Evolutionary conservation across 768 basidiomycete genomes (phyloP), one percentile per base, ranked within the genome.

Genomic region (Panaeolus papilionaceus): DNA sequence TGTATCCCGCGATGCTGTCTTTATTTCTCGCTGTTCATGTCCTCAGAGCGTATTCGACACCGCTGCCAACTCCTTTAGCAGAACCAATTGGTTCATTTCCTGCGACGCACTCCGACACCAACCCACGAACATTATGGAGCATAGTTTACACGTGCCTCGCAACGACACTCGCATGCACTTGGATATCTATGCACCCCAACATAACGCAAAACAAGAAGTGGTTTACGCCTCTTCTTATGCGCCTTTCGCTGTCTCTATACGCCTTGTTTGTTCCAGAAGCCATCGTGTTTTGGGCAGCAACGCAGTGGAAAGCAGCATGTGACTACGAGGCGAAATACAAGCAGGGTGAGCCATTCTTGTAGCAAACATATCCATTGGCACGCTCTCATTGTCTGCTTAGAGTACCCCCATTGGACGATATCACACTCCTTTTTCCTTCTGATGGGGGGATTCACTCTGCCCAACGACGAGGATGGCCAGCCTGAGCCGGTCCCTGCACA

Each of bases 231-330:
- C 49, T 51, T 10, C 49, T 49, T 2, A 65, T 38, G 39, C 44
- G 49, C 26, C 23, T 67, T n/a, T 20, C 45, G 28, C n/a, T 67
- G 12, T 67, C 61, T 11, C 49, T 73, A 16, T 68, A 61, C 45
- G 68, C 72, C 4, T 33, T 77, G 4, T 49, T 75, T 10, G 67
- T 69, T 2, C 76, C 76, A n/a, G 76, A 77, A 51, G 38, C 73
- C n/a, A 62, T 75, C 5, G 42, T 75, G 20, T 42, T 65, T 9
- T 77, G 73, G 70, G 76, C 75, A 8, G 64, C 71, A 38, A 49
- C 58, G 18, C 73, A 77, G 40, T 76, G 65, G 64, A 16, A 23
- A n/a, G 65, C 65, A 38, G 65, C 65, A 0, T 12, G 49, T 51
- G 49, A 51, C 49, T 51, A 51, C 26, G 49, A 51, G 14, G 26